phyloP scores from a whole-genome alignment of 805 yeast genomes.

The Yamadazyma takamatsuzukensis region DNA sequence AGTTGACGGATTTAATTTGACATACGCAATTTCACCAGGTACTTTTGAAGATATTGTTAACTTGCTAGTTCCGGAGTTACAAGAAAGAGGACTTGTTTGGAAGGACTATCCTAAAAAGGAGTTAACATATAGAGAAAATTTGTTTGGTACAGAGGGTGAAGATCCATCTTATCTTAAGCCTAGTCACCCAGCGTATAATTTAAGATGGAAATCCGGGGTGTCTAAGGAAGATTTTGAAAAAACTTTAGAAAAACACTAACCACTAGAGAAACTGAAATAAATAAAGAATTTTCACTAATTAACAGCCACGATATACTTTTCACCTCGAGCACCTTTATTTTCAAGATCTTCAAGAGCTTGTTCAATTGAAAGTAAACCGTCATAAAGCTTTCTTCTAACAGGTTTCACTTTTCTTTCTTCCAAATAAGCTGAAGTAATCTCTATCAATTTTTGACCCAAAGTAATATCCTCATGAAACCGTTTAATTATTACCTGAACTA shows the following conservation, averaged over 20 bases:
- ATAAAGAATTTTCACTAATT: neutral
- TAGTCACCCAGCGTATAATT: conserved; percentile 18
- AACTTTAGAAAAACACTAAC: conserved; percentile 5
- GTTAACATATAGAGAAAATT: conserved; percentile 34
- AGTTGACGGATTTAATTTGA: conserved; percentile 43
- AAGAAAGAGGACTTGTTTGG: conserved; percentile 31
- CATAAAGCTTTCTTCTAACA: conserved; percentile 28
- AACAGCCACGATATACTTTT: conserved; percentile 30
- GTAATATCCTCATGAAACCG: conserved; percentile 41
- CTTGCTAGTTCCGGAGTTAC: conserved; percentile 33
- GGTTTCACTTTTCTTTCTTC: conserved; percentile 25
- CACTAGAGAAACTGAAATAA: neutral
- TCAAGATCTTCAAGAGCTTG: conserved; percentile 38
- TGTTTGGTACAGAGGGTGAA: conserved; percentile 24
- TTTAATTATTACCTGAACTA: conserved; percentile 35
- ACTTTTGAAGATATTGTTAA: conserved; percentile 36
- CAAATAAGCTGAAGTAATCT: conserved; percentile 28
- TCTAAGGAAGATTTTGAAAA: conserved; percentile 25
- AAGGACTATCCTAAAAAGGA: conserved; percentile 33
- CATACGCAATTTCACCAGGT: conserved; percentile 33
- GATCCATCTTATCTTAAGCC: conserved; percentile 16
- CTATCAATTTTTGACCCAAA: conserved; percentile 33
- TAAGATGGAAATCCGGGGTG: conserved; percentile 23
- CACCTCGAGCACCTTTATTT: conserved; percentile 38
- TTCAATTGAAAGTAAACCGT: conserved; percentile 30